Conservation (phyloP, 345 rosid species). For the Passiflora organensis region DNA sequence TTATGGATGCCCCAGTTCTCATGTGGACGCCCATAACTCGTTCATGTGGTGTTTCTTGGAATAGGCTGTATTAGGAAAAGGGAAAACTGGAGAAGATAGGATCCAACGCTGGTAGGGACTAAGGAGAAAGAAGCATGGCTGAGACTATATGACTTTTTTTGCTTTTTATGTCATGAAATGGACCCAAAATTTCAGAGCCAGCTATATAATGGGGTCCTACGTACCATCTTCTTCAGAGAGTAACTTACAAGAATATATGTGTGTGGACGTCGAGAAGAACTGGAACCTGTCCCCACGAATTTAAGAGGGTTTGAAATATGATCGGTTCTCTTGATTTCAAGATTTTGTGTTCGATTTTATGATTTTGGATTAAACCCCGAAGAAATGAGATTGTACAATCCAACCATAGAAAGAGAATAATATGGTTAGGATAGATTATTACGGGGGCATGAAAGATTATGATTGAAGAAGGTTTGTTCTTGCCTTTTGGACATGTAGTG, state of each 20-base stretch:
- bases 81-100: slow-evolving; percentile 21
- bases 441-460: no score
- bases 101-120: slow-evolving; percentile 33
- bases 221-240: neutral
- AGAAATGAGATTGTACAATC: no score
- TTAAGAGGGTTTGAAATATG: slow-evolving; percentile 2
- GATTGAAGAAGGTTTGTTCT: no score
- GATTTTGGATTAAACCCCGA: no score
- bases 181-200: slow-evolving; percentile 4
- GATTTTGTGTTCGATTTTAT: no score
- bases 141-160: neutral
- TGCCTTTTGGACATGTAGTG: no score
- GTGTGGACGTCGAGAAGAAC: slow-evolving; percentile 8
- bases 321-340: no score
- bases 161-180: neutral
- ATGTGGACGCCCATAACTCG: slow-evolving; percentile 31
- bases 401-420: no score
- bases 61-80: slow-evolving; percentile 12
- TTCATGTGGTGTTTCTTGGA: slow-evolving; percentile 24
- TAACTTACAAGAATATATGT: neutral
- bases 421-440: no score
- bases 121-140: slow-evolving; percentile 12
- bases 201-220: slow-evolving; percentile 2
- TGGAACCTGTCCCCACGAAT: slow-evolving; percentile 5
- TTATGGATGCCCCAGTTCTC: slow-evolving; percentile 18